Conservation (phyloP, 2,329 filamentous ascomycete genomes). For the Coniochaeta sp. region DNA sequence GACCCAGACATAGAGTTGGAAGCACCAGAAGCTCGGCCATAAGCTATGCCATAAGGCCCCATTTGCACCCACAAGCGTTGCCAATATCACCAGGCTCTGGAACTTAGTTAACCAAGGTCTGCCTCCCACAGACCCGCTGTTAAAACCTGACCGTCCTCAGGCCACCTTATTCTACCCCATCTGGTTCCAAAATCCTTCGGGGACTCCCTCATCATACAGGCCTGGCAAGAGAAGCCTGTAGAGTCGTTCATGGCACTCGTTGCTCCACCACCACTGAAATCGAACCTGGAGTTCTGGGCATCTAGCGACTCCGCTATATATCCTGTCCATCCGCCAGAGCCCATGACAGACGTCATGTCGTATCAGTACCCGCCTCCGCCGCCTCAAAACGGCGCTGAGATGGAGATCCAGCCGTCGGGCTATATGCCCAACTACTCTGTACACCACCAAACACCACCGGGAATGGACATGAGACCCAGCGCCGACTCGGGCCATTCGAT, state of each 20-base stretch:
- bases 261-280: constrained; percentile 20
- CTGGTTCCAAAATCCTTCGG: neutral
- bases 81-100: constrained; percentile 10
- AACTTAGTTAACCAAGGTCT: constrained; percentile 11
- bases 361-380: constrained; percentile 39
- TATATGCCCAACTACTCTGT: constrained; percentile 22
- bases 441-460: constrained; percentile 22
- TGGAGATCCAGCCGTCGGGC: constrained; percentile 30
- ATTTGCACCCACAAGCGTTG: constrained; percentile 4
- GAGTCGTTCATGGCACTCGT: constrained; percentile 26
- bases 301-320: constrained; percentile 19
- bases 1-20: neutral
- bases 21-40: neutral
- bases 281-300: constrained; percentile 23
- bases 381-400: constrained; percentile 30
- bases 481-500: constrained; percentile 23
- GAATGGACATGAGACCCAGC: constrained; percentile 21
- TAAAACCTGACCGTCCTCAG: constrained; percentile 1
- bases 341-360: constrained; percentile 37
- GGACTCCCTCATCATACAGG: neutral
- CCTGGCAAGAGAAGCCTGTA: neutral
- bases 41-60: constrained; percentile 9
- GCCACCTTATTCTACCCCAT: constrained; percentile 10
- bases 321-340: constrained; percentile 18
- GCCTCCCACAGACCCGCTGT: neutral